phyloP scores from a whole-genome alignment of 768 basidiomycete genomes.

The Xerocomus potaroensis region DNA sequence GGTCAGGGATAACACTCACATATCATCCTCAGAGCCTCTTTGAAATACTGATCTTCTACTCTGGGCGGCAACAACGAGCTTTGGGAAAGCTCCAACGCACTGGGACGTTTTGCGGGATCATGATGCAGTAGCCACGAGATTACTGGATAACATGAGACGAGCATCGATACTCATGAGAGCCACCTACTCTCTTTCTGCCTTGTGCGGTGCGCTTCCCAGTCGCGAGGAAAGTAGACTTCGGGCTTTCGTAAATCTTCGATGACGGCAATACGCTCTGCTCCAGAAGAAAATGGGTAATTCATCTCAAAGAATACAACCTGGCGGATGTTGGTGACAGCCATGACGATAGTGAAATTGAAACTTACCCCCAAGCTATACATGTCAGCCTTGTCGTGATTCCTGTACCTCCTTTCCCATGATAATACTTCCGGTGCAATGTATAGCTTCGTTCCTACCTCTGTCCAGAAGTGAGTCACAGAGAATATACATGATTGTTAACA shows the following conservation, averaged over 20 bases:
- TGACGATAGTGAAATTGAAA: conserved; percentile 4
- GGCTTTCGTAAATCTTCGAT: conserved; percentile 75
- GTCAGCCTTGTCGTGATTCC: conserved; percentile 85
- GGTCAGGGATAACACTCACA: conserved; percentile 37
- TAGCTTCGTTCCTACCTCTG: conserved; percentile 85
- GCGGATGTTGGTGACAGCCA: neutral
- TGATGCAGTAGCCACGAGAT: conserved; percentile 81
- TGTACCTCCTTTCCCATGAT: conserved; percentile 53
- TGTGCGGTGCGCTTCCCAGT: conserved; percentile 60
- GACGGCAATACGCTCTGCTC: conserved; percentile 78
- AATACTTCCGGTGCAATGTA: conserved; percentile 94
- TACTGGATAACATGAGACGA: conserved; percentile 40
- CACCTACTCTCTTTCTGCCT: conserved; percentile 68
- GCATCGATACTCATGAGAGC: neutral
- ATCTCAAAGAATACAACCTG: conserved; percentile 98
- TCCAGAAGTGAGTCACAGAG: neutral
- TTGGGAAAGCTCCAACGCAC: conserved; percentile 78
- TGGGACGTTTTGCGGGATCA: conserved; percentile 72
- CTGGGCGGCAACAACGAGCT: conserved; percentile 71
- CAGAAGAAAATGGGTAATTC: conserved; percentile 81
- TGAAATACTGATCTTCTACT: conserved; percentile 84
- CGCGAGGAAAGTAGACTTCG: conserved; percentile 67
- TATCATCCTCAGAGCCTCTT: conserved; percentile 71
- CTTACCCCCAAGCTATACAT: conserved; percentile 91
- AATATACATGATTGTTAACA: neutral